Evolutionary conservation across 129 eudicot species (phyloP).

Genomic region (Oenanthe sinensis): DNA sequence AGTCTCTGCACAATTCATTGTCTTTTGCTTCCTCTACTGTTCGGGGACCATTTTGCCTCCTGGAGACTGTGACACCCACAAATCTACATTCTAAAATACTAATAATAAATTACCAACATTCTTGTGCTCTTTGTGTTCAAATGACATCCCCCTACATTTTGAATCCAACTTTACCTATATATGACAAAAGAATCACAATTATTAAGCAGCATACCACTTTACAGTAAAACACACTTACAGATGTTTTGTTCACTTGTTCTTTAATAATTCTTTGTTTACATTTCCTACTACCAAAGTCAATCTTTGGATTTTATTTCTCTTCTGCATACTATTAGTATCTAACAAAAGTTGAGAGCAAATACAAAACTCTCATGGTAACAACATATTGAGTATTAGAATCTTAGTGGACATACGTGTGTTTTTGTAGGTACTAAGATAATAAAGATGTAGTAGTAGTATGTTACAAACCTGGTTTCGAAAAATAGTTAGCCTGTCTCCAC

Average conservation of each 20-base stretch:
- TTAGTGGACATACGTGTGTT: background rate
- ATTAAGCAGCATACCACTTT: background rate
- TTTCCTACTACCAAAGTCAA: constrained; percentile 6
- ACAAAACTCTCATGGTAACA: background rate
- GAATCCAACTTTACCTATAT: background rate
- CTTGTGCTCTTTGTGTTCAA: constrained; percentile 4
- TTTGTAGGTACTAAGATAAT: background rate
- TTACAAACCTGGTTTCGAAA: background rate
- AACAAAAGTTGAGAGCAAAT: background rate
- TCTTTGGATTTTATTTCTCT: constrained; percentile 1
- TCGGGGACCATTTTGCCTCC: constrained; percentile 16
- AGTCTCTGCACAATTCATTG: background rate
- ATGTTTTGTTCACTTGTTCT: background rate
- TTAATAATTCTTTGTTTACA: background rate
- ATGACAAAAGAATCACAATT: background rate
- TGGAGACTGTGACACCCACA: constrained; percentile 5
- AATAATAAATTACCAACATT: background rate
- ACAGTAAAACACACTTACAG: background rate
- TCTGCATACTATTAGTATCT: background rate
- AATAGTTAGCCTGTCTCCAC: background rate
- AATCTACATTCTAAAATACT: background rate
- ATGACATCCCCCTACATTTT: background rate
- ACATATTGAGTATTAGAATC: background rate
- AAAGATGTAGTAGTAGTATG: background rate
- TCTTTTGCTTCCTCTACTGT: constrained; percentile 4